Conservation (phyloP, 202 grass and related monocot species). For the Bolboschoenoplectus hybrid region DNA sequence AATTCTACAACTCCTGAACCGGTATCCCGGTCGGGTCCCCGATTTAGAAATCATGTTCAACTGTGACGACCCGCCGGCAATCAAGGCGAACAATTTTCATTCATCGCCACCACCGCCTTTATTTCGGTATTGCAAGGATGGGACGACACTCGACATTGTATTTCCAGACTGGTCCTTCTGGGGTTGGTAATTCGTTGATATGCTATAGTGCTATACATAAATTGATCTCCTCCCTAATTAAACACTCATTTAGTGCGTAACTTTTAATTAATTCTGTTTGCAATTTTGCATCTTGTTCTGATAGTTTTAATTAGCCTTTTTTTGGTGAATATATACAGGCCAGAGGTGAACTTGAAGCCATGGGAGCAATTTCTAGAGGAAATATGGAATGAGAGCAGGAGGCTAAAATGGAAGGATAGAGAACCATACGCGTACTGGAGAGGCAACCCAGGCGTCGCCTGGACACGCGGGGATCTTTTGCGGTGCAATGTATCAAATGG, state of each 20-base stretch:
- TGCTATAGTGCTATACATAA: not conserved
- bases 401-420: constrained; percentile 44
- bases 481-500: constrained; percentile 49
- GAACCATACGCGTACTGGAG: constrained; percentile 76
- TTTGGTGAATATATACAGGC: constrained; percentile 33
- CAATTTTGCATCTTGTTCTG: not conserved
- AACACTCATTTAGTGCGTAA: not conserved
- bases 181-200: constrained; percentile 56
- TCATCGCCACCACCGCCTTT: constrained; percentile 50
- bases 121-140: constrained; percentile 81
- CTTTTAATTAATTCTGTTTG: not conserved
- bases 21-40: constrained; percentile 68
- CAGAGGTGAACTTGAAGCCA: constrained; percentile 68
- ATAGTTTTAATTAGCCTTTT: not conserved
- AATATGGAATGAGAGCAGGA: constrained; percentile 34
- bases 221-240: not conserved
- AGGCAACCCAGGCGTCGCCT: constrained; percentile 47
- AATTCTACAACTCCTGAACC: constrained; percentile 58
- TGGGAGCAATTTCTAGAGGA: constrained; percentile 63
- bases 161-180: constrained; percentile 96
- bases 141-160: constrained; percentile 50
- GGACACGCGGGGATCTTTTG: constrained; percentile 51
- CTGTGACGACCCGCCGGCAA: constrained; percentile 53
- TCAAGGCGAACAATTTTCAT: constrained; percentile 30
- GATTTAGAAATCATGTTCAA: constrained; percentile 82